These are phyloP conservation scores for Oryza longistaminata DNA, from an alignment of 176 grass and related monocot species.

Conservation along the genomic window DNA sequence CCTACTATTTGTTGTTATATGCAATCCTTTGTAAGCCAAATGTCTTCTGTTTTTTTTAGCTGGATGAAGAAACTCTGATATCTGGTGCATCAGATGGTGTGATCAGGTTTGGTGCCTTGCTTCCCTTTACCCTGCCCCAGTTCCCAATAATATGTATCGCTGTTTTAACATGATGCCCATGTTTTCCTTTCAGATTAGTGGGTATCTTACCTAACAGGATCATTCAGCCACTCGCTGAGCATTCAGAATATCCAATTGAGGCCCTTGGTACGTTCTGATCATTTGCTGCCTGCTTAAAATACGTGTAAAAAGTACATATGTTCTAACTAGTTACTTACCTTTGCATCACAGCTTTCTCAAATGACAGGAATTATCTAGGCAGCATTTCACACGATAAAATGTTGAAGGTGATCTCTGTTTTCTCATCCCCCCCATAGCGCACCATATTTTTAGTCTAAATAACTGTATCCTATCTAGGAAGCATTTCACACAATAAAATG, in stretches of 20 bases:
- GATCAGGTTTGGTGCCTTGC: conserved; percentile 61
- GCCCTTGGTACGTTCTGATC: conserved; percentile 59
- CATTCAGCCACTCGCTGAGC: conserved; percentile 86
- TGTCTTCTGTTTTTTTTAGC: conserved; percentile 47
- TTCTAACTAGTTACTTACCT: conserved; percentile 2
- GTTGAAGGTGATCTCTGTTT: conserved; percentile 59
- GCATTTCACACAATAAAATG: too few relatives aligned
- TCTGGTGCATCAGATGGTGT: conserved; percentile 88
- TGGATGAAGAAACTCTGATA: conserved; percentile 92
- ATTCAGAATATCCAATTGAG: conserved; percentile 95
- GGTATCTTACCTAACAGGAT: conserved; percentile 88
- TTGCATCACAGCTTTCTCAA: conserved; percentile 63
- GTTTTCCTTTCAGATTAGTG: conserved; percentile 62
- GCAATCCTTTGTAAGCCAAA: not conserved
- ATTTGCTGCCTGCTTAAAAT: not conserved
- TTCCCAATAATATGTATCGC: not conserved
- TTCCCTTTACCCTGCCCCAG: not conserved
- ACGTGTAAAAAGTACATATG: not conserved
- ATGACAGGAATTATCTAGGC: conserved; percentile 74
- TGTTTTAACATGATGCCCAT: conserved; percentile 7
- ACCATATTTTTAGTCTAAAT: conserved; percentile 21
- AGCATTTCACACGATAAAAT: conserved; percentile 97
- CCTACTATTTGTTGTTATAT: not conserved
- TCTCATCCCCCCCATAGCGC: not conserved
- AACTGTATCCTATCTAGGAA: not conserved